phyloP scores from a whole-genome alignment of 805 yeast genomes.

The Schizosaccharomyces cryophilus region DNA sequence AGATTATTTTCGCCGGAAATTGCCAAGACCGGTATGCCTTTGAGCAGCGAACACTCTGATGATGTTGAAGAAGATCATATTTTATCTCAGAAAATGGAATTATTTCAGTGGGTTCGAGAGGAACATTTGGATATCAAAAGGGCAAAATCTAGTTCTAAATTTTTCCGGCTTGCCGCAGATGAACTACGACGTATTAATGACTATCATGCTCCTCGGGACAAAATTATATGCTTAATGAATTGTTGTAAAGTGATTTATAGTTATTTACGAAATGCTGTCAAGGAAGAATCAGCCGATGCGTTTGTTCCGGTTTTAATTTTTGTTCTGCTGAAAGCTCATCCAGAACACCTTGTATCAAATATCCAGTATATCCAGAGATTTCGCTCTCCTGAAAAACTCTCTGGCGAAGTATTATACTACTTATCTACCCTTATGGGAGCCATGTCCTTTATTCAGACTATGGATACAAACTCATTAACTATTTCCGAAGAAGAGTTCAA shows the following conservation, averaged over 20 bases:
- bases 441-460: conserved; percentile 43
- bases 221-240: conserved; percentile 70
- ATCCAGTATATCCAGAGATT: conserved; percentile 66
- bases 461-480: conserved; percentile 34
- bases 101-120: conserved; percentile 49
- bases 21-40: not conserved
- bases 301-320: conserved; percentile 75
- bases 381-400: conserved; percentile 45
- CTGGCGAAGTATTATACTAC: conserved; percentile 81
- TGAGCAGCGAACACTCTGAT: conserved; percentile 24
- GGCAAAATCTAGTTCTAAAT: conserved; percentile 17
- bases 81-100: conserved; percentile 27
- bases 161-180: conserved; percentile 20
- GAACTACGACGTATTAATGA: conserved; percentile 59
- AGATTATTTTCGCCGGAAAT: conserved; percentile 60
- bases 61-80: conserved; percentile 39
- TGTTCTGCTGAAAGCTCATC: conserved; percentile 46
- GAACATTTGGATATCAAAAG: conserved; percentile 45
- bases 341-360: conserved; percentile 47
- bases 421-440: conserved; percentile 80
- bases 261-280: conserved; percentile 37
- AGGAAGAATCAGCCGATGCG: conserved; percentile 74
- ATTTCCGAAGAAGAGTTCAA: conserved; percentile 33
- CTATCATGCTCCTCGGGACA: conserved; percentile 85
- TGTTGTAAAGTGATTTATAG: conserved; percentile 85